phyloP scores from a whole-genome alignment of 345 rosid species.

The Eucalyptus lansdowneana region DNA sequence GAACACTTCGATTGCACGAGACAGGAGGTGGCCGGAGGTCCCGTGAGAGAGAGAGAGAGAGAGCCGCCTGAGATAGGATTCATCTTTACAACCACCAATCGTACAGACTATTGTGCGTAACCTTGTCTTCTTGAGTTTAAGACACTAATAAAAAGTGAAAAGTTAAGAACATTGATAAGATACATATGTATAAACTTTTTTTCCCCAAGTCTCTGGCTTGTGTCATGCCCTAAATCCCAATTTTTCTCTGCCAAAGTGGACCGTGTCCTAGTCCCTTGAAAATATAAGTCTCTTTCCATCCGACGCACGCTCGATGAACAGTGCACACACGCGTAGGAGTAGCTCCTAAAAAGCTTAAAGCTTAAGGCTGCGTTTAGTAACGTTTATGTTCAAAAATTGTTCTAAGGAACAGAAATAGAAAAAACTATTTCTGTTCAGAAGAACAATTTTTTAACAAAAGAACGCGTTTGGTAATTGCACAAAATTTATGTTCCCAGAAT shows the following conservation, averaged over 20 bases:
- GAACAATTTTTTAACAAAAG: rapidly evolving
- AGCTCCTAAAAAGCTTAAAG: background rate
- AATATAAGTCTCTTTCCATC: background rate
- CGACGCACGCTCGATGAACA: no score
- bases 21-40: no score
- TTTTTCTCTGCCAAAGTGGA: background rate
- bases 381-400: rapidly evolving
- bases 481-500: no score
- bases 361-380: no score
- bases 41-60: no score
- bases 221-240: background rate
- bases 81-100: background rate
- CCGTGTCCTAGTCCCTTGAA: background rate
- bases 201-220: background rate
- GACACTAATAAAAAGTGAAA: background rate
- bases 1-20: background rate
- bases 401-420: no score
- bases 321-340: background rate
- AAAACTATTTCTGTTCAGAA: no score
- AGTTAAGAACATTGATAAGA: background rate
- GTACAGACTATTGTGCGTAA: background rate
- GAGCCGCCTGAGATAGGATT: background rate
- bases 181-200: background rate
- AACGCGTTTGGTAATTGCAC: rapidly evolving
- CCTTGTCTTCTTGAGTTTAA: background rate